Base-by-base conservation (phyloP, 176 grass and related monocot species). In the Aegilops longissima region DNA sequence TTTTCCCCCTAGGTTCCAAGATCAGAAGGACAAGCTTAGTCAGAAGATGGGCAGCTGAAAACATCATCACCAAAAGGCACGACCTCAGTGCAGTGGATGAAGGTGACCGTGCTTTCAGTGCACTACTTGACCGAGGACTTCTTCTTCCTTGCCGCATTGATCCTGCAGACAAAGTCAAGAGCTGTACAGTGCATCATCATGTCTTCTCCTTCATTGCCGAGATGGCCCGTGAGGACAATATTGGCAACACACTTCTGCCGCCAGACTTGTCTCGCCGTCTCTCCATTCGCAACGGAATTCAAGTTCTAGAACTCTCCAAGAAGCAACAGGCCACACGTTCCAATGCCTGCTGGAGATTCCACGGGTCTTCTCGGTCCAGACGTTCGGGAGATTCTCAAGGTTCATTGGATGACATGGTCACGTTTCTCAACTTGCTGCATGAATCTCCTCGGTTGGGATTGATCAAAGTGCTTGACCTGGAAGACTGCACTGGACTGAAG, bases 381-480 rank as follows among this genome's bases (percentile, higher is more conserved):
- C 1, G n/a, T 62, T 23, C 61, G 1, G 3, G 3, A 63, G 61
- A 63, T 63, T 63, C n/a, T 63, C 9, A 63, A 24, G 61, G 1
- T 25, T 8, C 61, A 21, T 10, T 25, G n/a, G 8, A 12, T 63
- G 52, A 23, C 20, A 45, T 24, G 18, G 38, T 44, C 23, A 73
- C 3, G 9, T 61, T 74, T 73, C 70, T 74, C 0, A 5, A 63
- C 23, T 33, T 0, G 0, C 9, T 84, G 36, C 16, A 10, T 12
- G 10, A 16, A 73, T 63, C 21, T 63, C 25, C 34, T 74, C 52
- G 10, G 5, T 30, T 61, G 29, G 52, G 52, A 62, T 73, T 61
- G 16, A 9, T 74, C 34, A 27, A 83, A 74, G 82, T 83, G 23
- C n/a, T 83, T 16, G 82, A 74, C 16, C 82, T 84, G 18, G 82